A percentile compares a stretch with the other conserved stretches of the same genome.
Evolutionary conservation across 257 asterid genomes (phyloP).

Genomic region (Solanum etuberosum): DNA sequence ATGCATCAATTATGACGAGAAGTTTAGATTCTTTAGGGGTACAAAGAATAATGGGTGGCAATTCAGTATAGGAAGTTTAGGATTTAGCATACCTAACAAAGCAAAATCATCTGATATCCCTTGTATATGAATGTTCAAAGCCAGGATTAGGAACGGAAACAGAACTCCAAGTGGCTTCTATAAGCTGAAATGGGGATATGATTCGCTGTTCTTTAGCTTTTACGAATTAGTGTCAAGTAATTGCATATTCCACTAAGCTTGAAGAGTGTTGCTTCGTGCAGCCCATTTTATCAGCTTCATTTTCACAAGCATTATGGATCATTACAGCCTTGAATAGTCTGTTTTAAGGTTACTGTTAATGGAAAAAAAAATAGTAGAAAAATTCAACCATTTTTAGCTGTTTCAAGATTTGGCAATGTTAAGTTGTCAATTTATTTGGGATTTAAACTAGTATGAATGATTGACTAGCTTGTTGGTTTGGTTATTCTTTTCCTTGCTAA

Average conservation of each 20-base stretch:
- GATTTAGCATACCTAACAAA: not conserved
- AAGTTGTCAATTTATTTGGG: not conserved
- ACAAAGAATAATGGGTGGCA: not conserved
- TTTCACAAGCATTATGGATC: not conserved
- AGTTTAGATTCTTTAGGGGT: not conserved
- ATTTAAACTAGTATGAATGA: not conserved
- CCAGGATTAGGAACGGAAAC: not conserved
- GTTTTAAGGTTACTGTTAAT: not conserved
- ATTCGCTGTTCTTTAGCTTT: not conserved
- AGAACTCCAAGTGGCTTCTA: not conserved
- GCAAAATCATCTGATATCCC: not conserved
- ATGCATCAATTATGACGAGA: not conserved
- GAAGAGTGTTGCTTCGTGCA: not conserved
- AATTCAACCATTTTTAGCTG: not conserved
- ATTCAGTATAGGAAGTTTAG: not conserved
- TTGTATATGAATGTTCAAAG: not conserved
- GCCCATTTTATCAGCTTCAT: not conserved
- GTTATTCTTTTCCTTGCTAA: not conserved
- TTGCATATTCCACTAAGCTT: not conserved
- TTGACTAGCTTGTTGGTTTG: not conserved
- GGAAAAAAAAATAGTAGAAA: not conserved
- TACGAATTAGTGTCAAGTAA: not conserved
- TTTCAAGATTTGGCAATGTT: not conserved
- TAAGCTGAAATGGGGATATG: not conserved
- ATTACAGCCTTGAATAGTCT: not conserved